Evolutionary conservation across 2,329 filamentous ascomycete species (phyloP).

Genomic region (Aureobasidium sp.): DNA sequence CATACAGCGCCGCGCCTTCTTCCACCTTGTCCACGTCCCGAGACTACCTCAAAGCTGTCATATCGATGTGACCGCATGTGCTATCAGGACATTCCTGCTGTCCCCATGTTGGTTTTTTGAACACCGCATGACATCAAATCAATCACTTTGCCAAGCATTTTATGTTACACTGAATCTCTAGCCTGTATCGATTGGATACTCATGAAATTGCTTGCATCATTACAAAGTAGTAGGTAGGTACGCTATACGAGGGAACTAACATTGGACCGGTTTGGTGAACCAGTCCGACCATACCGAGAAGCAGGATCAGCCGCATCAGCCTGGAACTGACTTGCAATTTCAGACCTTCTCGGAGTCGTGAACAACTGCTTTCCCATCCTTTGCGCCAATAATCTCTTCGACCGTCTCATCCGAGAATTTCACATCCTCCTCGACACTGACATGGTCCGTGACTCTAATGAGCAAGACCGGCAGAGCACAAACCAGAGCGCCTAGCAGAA

Average conservation of each 20-base stretch:
- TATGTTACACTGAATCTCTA: background rate
- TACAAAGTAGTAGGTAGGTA: background rate
- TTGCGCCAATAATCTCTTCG: conserved; percentile 50
- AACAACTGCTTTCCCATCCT: conserved; percentile 12
- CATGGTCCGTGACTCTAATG: conserved; percentile 70
- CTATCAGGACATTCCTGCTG: no score
- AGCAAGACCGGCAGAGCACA: conserved; percentile 73
- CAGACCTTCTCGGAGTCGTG: conserved; percentile 15
- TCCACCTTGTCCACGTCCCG: background rate
- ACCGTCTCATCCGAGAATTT: conserved; percentile 77
- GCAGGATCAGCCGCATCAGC: background rate
- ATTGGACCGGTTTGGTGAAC: no score
- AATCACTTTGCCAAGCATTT: background rate
- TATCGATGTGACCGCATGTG: background rate
- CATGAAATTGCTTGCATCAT: conserved; percentile 2
- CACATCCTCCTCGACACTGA: conserved; percentile 71
- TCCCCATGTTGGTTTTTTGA: no score
- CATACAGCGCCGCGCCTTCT: background rate
- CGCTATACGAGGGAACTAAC: background rate
- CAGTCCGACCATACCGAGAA: background rate
- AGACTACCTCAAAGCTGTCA: background rate
- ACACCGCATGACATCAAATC: no score
- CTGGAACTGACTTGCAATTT: background rate
- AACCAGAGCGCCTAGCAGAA: conserved; percentile 64
- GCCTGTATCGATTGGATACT: background rate